Conservation (phyloP, 164 flowering plant species). For the Tinospora cordifolia region DNA sequence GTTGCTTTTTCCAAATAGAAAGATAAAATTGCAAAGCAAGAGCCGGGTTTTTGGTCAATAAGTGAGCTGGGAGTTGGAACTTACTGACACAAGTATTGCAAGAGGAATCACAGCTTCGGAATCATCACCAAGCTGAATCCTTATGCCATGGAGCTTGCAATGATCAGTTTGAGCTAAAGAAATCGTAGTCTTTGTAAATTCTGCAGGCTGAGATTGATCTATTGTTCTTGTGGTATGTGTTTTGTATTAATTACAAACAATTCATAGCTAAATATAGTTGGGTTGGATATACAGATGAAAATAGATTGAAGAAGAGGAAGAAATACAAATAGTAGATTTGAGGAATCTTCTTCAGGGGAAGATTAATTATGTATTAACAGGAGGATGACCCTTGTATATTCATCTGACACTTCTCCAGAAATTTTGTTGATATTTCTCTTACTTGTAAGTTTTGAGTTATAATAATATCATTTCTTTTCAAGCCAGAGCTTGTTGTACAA, state of each 20-base stretch:
- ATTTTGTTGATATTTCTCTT: too few relatives aligned
- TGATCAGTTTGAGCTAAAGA: not conserved
- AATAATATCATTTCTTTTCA: not conserved
- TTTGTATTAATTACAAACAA: not conserved
- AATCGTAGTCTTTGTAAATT: not conserved
- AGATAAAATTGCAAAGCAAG: not conserved
- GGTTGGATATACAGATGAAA: conserved; percentile 1
- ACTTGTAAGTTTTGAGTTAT: too few relatives aligned
- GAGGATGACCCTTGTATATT: not conserved
- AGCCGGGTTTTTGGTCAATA: not conserved
- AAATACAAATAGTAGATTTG: not conserved
- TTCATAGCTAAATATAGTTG: not conserved
- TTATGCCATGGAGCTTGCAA: not conserved
- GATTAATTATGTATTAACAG: not conserved
- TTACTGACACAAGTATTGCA: not conserved
- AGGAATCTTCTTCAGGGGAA: not conserved
- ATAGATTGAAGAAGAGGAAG: not conserved
- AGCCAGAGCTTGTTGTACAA: too few relatives aligned
- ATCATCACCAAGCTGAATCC: not conserved
- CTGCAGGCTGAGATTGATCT: not conserved
- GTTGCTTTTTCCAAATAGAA: not conserved
- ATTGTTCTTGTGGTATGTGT: not conserved
- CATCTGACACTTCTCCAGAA: not conserved
- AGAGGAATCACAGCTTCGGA: not conserved
- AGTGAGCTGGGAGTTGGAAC: not conserved